These are phyloP conservation scores for Eutrema japonicum DNA, from an alignment of 345 rosid species.

Conservation along the genomic window DNA sequence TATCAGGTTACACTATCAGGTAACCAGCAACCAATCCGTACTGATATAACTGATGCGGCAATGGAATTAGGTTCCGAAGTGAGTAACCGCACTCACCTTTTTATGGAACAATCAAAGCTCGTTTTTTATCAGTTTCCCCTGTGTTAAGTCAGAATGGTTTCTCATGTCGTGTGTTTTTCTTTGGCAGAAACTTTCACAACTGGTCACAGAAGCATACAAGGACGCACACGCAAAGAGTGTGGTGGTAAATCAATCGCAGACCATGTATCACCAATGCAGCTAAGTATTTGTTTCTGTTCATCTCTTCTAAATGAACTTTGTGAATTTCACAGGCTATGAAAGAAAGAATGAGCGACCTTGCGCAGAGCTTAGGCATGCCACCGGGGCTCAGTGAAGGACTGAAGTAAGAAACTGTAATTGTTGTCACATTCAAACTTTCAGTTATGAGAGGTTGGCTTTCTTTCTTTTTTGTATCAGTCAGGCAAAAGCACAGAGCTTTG, in stretches of 20 bases:
- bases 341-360: conserved; percentile 91
- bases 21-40: conserved; percentile 88
- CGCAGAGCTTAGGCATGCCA: conserved; percentile 96
- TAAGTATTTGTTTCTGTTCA: neutral
- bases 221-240: conserved; percentile 96
- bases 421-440: conserved; percentile 22
- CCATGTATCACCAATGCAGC: conserved; percentile 8
- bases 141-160: conserved; percentile 17
- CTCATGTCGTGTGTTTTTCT: conserved; percentile 32
- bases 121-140: neutral
- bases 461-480: conserved; percentile 14
- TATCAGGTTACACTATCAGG: conserved; percentile 81
- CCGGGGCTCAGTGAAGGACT: conserved; percentile 72
- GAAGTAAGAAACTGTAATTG: conserved; percentile 49
- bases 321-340: conserved; percentile 76
- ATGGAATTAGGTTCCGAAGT: conserved; percentile 92
- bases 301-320: neutral
- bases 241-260: conserved; percentile 48
- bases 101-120: conserved; percentile 3
- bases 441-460: conserved; percentile 27
- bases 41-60: conserved; percentile 95
- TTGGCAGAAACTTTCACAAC: conserved; percentile 77
- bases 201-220: conserved; percentile 90
- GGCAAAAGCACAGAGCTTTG: conserved; percentile 34
- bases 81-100: conserved; percentile 36